These are phyloP conservation scores for Aleurites moluccanus DNA, from an alignment of 441 rosid species.

Conservation along the genomic window DNA sequence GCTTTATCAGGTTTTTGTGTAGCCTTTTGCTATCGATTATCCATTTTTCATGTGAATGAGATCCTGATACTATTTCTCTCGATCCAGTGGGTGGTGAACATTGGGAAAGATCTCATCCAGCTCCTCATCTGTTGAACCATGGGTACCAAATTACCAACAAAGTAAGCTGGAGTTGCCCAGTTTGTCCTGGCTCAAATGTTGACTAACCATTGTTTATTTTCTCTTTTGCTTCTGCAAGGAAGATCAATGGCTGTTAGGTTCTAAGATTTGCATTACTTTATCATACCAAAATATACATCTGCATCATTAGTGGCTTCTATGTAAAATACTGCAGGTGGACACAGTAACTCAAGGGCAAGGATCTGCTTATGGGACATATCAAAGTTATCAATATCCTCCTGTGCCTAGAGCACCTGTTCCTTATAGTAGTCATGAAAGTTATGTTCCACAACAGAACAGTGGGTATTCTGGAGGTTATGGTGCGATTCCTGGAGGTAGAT, in stretches of 20 bases:
- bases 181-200: neutral
- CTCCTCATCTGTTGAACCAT: slow-evolving; percentile 8
- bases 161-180: slow-evolving; percentile 19
- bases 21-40: slow-evolving; percentile 2
- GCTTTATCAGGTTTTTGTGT: slow-evolving; percentile 20
- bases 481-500: slow-evolving; percentile 14
- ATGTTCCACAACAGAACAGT: slow-evolving; percentile 4
- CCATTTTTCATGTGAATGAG: neutral
- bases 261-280: neutral
- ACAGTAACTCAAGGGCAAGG: slow-evolving; percentile 1
- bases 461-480: slow-evolving; percentile 3
- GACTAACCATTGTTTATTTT: neutral
- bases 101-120: slow-evolving; percentile 16
- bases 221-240: neutral
- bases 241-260: neutral
- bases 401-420: slow-evolving; percentile 11
- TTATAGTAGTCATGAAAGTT: slow-evolving; percentile 3
- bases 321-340: slow-evolving; percentile 13
- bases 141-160: slow-evolving; percentile 12
- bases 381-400: slow-evolving; percentile 19
- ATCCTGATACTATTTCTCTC: slow-evolving; percentile 7
- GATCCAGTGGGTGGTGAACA: slow-evolving; percentile 15
- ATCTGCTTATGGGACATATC: slow-evolving; percentile 6
- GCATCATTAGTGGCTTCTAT: neutral
- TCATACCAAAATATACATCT: neutral